Percentiles rank a stretch among this genome's conserved stretches.
These are phyloP conservation scores for Stipa capillata DNA, from an alignment of 176 grass and related monocot genomes.

Conservation along the genomic window DNA sequence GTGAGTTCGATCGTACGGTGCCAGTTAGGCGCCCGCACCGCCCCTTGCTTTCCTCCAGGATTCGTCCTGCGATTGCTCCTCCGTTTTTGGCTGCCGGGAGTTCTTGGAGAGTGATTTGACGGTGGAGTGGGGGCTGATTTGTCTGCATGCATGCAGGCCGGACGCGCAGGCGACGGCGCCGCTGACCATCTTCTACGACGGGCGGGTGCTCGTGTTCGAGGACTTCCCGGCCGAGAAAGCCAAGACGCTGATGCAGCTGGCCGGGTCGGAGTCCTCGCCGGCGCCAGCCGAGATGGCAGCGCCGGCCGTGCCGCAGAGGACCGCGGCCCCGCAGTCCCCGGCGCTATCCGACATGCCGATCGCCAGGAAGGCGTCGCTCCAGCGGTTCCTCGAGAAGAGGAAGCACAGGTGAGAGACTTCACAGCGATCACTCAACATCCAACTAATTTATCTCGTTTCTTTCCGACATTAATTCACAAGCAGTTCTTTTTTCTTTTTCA, in stretches of 20 bases:
- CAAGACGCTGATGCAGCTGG: constrained; percentile 30
- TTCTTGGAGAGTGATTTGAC: no score
- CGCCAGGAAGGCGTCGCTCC: no score
- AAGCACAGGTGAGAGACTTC: constrained; percentile 33
- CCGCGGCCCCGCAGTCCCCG: no score
- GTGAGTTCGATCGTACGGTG: no score
- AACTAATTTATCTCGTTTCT: not conserved
- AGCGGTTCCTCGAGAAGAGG: constrained; percentile 68
- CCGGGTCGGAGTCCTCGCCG: not conserved
- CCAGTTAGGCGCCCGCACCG: no score
- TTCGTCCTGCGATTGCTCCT: no score
- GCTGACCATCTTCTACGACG: constrained; percentile 74
- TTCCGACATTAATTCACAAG: no score
- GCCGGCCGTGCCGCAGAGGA: no score
- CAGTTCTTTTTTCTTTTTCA: no score
- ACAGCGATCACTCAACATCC: not conserved
- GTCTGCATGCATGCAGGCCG: not conserved
- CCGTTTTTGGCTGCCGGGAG: no score
- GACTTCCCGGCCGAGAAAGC: constrained; percentile 50
- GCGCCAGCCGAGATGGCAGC: not conserved
- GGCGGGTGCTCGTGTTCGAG: constrained; percentile 42
- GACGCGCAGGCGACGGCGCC: not conserved
- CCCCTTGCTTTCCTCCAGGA: not conserved
- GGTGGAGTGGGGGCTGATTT: no score
- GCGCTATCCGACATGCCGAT: constrained; percentile 41